Conservation (phyloP, 345 rosid species). For the Draba incana region DNA sequence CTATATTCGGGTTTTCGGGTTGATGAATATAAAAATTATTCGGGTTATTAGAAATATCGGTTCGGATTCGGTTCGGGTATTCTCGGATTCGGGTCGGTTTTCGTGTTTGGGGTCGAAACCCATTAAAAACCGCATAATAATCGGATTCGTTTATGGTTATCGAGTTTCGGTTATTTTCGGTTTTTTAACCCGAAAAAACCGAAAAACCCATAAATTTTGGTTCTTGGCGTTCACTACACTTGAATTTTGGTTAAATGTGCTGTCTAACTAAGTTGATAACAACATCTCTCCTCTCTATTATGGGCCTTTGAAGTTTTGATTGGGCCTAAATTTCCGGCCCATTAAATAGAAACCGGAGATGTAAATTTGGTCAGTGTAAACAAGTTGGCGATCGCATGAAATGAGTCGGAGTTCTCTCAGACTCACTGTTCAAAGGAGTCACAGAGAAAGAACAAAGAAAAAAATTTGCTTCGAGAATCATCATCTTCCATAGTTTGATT, state of each 20-base stretch:
- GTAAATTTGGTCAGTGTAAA: background rate
- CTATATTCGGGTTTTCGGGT: too few species aligned
- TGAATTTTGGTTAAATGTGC: slow-evolving; percentile 38
- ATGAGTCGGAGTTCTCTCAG: slow-evolving; percentile 16
- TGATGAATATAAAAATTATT: too few species aligned
- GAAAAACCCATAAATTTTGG: too few species aligned
- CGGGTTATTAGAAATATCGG: too few species aligned
- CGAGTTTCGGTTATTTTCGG: too few species aligned
- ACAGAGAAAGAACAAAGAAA: background rate
- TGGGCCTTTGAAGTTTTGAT: background rate
- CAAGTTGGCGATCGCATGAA: slow-evolving; percentile 28
- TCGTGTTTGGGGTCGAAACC: too few species aligned
- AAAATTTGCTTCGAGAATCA: slow-evolving; percentile 23
- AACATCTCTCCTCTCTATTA: slow-evolving; percentile 35
- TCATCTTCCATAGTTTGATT: slow-evolving; percentile 7
- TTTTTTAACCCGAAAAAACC: too few species aligned
- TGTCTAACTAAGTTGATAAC: slow-evolving; percentile 31
- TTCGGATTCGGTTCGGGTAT: too few species aligned
- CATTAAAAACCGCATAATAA: too few species aligned
- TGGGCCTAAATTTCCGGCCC: slow-evolving; percentile 13
- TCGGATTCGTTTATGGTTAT: too few species aligned
- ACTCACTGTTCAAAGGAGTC: slow-evolving; percentile 21
- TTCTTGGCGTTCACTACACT: slow-evolving; percentile 44
- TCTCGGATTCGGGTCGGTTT: too few species aligned
- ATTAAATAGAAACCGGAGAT: background rate